Conservation (phyloP, 805 yeast genomes). For the Monosporozyma aquatica region DNA sequence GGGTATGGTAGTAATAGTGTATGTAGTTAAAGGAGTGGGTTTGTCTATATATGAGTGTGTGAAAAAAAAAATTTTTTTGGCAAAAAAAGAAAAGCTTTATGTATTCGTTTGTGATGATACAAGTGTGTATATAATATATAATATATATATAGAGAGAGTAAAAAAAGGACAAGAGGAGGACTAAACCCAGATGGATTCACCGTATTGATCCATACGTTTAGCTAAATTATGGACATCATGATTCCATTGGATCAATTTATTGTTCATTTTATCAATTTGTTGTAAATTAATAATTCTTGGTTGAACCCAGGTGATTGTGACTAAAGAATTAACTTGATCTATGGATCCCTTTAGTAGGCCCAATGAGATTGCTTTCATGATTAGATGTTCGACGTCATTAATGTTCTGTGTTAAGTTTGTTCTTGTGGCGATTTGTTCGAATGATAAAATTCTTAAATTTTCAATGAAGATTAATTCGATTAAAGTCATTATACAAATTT, state of each 20-base stretch:
- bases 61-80: too few species aligned
- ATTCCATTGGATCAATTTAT: slow-evolving; percentile 72
- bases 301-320: slow-evolving; percentile 88
- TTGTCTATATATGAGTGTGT: too few species aligned
- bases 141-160: too few species aligned
- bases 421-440: slow-evolving; percentile 63
- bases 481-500: slow-evolving; percentile 85
- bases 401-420: slow-evolving; percentile 45
- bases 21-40: too few species aligned
- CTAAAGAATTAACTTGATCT: slow-evolving; percentile 73
- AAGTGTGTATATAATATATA: too few species aligned
- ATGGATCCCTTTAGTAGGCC: slow-evolving; percentile 82
- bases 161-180: neutral
- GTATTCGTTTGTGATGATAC: too few species aligned
- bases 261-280: slow-evolving; percentile 71
- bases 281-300: slow-evolving; percentile 81
- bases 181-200: slow-evolving; percentile 56
- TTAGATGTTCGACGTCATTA: slow-evolving; percentile 70
- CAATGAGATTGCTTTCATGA: slow-evolving; percentile 83
- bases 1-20: too few species aligned
- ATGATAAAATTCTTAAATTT: slow-evolving; percentile 62
- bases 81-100: too few species aligned
- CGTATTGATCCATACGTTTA: slow-evolving; percentile 48
- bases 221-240: slow-evolving; percentile 59
- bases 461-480: slow-evolving; percentile 81